A percentile compares a stretch with the other conserved stretches of the same genome.
Evolutionary conservation across 495 filamentous ascomycete genomes (phyloP).

Genomic region (Lasiosphaeris hirsuta): DNA sequence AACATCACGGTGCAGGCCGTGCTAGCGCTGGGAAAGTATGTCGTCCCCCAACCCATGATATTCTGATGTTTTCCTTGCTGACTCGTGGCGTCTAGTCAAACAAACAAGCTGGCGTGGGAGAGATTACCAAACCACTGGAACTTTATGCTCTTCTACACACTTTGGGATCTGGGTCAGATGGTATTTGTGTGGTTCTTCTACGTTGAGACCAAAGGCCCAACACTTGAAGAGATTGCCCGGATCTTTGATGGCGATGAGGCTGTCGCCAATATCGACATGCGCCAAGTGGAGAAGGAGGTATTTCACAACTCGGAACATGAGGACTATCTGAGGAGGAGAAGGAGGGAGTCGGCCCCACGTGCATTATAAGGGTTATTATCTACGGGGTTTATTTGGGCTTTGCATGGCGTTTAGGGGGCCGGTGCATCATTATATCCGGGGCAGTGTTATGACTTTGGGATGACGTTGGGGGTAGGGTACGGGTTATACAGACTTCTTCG

Average conservation of each 20-base stretch:
- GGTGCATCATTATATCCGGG: too few species aligned
- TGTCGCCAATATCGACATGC: constrained; percentile 47
- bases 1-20: constrained; percentile 59
- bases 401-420: too few species aligned
- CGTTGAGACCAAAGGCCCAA: constrained; percentile 61
- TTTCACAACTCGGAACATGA: constrained; percentile 33
- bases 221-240: constrained; percentile 60
- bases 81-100: constrained; percentile 41
- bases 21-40: constrained; percentile 55
- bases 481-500: too few species aligned
- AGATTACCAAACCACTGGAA: constrained; percentile 55
- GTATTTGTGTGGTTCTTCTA: constrained; percentile 65
- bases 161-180: constrained; percentile 57
- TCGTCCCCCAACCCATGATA: not conserved
- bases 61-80: constrained; percentile 6
- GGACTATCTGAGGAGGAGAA: constrained; percentile 5
- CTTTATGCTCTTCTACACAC: constrained; percentile 61
- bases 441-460: too few species aligned
- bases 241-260: constrained; percentile 59
- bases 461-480: too few species aligned
- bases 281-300: constrained; percentile 47
- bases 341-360: not conserved
- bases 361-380: too few species aligned
- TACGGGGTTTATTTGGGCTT: too few species aligned
- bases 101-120: constrained; percentile 60